Evolutionary conservation across 805 yeast genomes (phyloP).

Genomic region (Pichia cephalocereana): DNA sequence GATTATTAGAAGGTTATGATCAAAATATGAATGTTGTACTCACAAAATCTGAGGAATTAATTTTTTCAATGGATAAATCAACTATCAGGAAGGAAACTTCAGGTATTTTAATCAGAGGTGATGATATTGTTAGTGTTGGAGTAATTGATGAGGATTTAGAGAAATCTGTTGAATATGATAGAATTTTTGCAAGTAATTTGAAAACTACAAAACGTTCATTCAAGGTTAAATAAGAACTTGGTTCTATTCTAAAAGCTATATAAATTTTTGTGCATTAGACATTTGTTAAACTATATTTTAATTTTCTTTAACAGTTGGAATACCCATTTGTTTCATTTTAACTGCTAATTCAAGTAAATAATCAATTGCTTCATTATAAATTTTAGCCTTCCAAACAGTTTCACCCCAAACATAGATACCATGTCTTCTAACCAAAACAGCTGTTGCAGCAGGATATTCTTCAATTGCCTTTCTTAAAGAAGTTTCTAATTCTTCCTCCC

Average conservation of each 20-base stretch:
- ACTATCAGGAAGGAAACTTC: conserved; percentile 37
- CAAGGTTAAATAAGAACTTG: not conserved
- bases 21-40: conserved; percentile 53
- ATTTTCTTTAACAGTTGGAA: conserved; percentile 35
- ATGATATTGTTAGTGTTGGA: conserved; percentile 48
- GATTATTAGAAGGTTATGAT: conserved; percentile 52
- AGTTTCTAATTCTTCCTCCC: conserved; percentile 73
- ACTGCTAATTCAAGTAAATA: conserved; percentile 79
- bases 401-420: conserved; percentile 98
- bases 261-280: not conserved
- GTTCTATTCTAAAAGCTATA: not conserved
- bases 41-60: conserved; percentile 40
- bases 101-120: conserved; percentile 47
- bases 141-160: conserved; percentile 37
- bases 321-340: conserved; percentile 65
- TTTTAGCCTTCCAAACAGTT: conserved; percentile 84
- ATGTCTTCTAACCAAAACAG: conserved; percentile 85
- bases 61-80: conserved; percentile 34
- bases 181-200: conserved; percentile 10
- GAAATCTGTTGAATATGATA: conserved; percentile 32
- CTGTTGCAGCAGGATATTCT: conserved; percentile 71
- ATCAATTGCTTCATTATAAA: conserved; percentile 88
- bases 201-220: not conserved
- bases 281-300: not conserved
- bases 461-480: conserved; percentile 53